Evolutionary conservation across 2,329 filamentous ascomycete genomes (phyloP), one percentile per base, ranked within the genome.

Genomic region (Hypoxylon sp.): DNA sequence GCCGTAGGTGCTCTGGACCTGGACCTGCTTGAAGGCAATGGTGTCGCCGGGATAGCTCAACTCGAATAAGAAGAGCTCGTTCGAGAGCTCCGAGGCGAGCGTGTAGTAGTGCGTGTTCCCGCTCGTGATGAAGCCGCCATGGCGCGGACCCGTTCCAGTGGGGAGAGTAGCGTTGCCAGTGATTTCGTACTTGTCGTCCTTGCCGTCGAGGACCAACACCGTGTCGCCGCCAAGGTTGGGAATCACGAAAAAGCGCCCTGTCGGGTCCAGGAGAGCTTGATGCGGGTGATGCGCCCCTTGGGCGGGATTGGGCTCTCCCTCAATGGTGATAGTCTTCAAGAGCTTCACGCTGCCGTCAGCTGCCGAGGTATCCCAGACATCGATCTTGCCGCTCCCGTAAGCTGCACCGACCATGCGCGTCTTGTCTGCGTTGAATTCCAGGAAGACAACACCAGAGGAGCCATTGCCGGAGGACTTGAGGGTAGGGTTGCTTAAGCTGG

Each of bases 161-260:
- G 79, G 77, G 61, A 83, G 75, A 5, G 69, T 50, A 41, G 80
- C 73, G 45, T 71, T 75, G 72, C 75, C 79, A 34, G 75, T 75
- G 45, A 85, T 72, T 5, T 76, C 73, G 71, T 77, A 85, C 14
- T 75, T 73, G 58, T 83, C 81, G 65, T 79, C 76, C 67, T 78
- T 71, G 60, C 79, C 76, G 77, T 86, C 82, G 36, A 86, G 75
- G 59, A 86, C 71, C 36, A 84, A 69, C 34, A 87, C 70, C n/a
- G 76, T 74, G 76, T 87, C 83, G 32, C 80, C 82, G 65, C 84
- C 85, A 10, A 87, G 81, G 70, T 87, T 83, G 64, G 81, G 82
- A 59, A 85, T 78, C 60, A 81, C 78, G 71, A 85, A 84, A 78
- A 79, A 87, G 51, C 81, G 80, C 28, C 84, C 84, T 2, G 80